These are phyloP conservation scores for Penicillium waksmanii DNA, from an alignment of 495 filamentous ascomycete species.

Conservation along the genomic window DNA sequence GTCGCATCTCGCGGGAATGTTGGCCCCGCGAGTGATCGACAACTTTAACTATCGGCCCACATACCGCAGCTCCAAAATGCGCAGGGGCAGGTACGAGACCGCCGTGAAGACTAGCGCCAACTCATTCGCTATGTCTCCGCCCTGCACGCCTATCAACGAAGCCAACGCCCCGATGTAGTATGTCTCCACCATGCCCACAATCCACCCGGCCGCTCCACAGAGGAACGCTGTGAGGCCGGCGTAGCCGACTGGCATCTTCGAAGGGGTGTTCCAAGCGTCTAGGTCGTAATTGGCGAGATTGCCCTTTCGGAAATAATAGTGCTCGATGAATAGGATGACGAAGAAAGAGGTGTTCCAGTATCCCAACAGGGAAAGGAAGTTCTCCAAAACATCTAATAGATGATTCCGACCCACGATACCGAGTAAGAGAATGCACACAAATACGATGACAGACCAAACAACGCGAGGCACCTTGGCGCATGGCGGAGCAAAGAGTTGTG, in stretches of 20 bases:
- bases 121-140: slow-evolving; percentile 36
- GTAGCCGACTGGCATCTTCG: slow-evolving; percentile 35
- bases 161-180: slow-evolving; percentile 37
- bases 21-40: not conserved
- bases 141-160: slow-evolving; percentile 26
- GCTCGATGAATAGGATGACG: slow-evolving; percentile 61
- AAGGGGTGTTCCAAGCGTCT: slow-evolving; percentile 38
- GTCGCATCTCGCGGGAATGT: not conserved
- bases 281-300: slow-evolving; percentile 47
- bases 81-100: slow-evolving; percentile 24
- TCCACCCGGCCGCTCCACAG: slow-evolving; percentile 39
- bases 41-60: slow-evolving; percentile 31
- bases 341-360: slow-evolving; percentile 64
- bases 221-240: slow-evolving; percentile 37
- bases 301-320: slow-evolving; percentile 61
- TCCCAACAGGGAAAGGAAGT: slow-evolving; percentile 61
- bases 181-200: slow-evolving; percentile 45
- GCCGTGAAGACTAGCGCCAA: slow-evolving; percentile 31
- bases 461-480: slow-evolving; percentile 46
- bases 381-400: slow-evolving; percentile 45
- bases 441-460: slow-evolving; percentile 46
- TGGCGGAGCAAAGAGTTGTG: slow-evolving; percentile 45
- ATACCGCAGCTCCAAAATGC: slow-evolving; percentile 34
- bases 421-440: slow-evolving; percentile 42
- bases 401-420: slow-evolving; percentile 45